A percentile compares a stretch with the other conserved stretches of the same genome.
phyloP scores from a whole-genome alignment of 179 eudicot species.

The Vitellaria paradoxa region DNA sequence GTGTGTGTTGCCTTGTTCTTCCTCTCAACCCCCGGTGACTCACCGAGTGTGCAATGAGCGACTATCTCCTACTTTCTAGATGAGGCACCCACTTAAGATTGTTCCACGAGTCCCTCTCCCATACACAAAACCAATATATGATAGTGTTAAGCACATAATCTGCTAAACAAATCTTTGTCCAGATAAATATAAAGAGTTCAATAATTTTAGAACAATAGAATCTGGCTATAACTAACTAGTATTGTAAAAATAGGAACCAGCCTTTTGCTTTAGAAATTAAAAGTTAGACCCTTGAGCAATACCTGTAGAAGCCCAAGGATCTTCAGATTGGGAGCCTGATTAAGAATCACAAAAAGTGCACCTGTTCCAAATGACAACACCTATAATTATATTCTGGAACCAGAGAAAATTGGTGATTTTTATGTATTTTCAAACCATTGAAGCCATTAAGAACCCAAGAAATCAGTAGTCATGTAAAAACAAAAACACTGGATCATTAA shows the following conservation, averaged over 20 bases:
- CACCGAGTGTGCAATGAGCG: too few relatives aligned
- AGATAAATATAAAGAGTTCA: neutral
- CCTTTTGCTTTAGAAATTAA: neutral
- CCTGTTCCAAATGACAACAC: conserved; percentile 47
- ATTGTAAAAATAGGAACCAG: neutral
- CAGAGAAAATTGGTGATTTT: neutral
- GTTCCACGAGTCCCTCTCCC: too few relatives aligned
- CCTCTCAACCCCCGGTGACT: too few relatives aligned
- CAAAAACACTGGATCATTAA: neutral
- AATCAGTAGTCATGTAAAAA: neutral
- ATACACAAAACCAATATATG: too few relatives aligned
- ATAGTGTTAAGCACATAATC: neutral
- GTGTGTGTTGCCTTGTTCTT: too few relatives aligned
- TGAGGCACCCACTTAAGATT: too few relatives aligned
- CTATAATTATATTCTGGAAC: conserved; percentile 18
- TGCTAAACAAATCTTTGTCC: neutral
- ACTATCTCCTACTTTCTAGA: too few relatives aligned
- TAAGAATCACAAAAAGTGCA: conserved; percentile 87
- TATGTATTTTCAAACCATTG: neutral
- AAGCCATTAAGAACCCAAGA: neutral
- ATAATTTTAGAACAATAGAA: neutral
- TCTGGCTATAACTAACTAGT: neutral
- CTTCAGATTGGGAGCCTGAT: conserved; percentile 82
- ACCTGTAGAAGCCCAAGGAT: conserved; percentile 98
- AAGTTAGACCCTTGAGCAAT: conserved; percentile 2